Evolutionary conservation across 2,329 filamentous ascomycete species (phyloP), one percentile per base, ranked within the genome.

Genomic region (Cryphonectria parasitica): DNA sequence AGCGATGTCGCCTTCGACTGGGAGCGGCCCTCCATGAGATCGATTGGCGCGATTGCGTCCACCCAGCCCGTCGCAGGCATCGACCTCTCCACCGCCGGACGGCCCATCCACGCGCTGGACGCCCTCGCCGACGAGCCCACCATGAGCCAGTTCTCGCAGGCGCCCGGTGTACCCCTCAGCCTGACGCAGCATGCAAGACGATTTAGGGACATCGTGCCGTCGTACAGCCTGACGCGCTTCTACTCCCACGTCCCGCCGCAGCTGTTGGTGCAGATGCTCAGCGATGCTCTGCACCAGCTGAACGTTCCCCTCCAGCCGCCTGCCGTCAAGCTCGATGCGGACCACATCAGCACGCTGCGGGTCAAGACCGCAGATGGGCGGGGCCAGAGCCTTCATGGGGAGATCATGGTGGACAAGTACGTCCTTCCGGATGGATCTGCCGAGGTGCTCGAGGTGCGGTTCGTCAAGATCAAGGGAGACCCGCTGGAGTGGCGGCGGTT

Each of bases 401-500:
- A 92, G 77, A 90, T 97, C 62, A 83, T 93, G 17, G 84, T 96
- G 8, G 91, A 95, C 77, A 88, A 83, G 80, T 88, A 88, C 77
- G 79, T 81, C 58, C 85, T 91, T 74, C 87, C 83, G 1, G 84
- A 85, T 68, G 83, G 83, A 13, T 82, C 81, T 74, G 82, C 74
- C 76, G 91, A 92, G 72, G 81, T 95, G 43, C 86, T 95, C 34
- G 95, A 98, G 79, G 92, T 98, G 39, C 88, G 94, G 66, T 98
- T 99, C 78, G 88, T 97, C 74, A 99, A 99, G 83, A 87, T 93
- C 68, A 98, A 97, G 83, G 96, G 96, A 7, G 96, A 99, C 83
- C 96, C 96, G 6, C 82, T 99, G 65, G 95, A 98, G 83, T 99
- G 97, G 96, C 89, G 96, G 72, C 86, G 96, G 45, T 94, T 99